Base-by-base conservation (phyloP, 306 rosid genomes). In the Carpinus fangiana region DNA sequence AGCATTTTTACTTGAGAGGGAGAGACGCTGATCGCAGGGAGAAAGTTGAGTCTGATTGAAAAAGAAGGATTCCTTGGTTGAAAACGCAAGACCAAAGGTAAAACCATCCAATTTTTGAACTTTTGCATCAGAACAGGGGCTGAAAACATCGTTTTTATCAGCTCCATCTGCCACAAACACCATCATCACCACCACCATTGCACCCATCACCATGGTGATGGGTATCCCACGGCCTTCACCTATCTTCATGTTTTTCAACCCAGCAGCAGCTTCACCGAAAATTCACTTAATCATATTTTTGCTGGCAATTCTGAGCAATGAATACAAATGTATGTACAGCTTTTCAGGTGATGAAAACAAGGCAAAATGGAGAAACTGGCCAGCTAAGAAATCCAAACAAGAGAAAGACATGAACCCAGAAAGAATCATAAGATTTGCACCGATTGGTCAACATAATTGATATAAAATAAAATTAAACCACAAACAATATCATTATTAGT, bases 81-180 rank as follows among this genome's bases (percentile, higher is more conserved):
- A 86, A 78, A 95, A 85, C 10, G 89, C 98, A 76, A 92, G 80
- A 2, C 96, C 98, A 64, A 92, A 89, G 12, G 90, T 91, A 79
- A 92, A 92, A 10, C 98, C 98, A 61, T 91, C 98, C 12, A 59
- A 80, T 84, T 54, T 92, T 86, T 84, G 92, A 69, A 95, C 80
- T 76, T 83, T 82, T 52, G 93, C 78, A 88, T 95, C 98, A 18
- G 69, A 74, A 82, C 98, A 95, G 3, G 98, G 98, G 88, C 89
- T 87, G 71, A 73, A 91, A 17, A 91, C 88, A 71, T 84, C 65
- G 47, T 95, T 95, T 81, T 89, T 85, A 80, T 92, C 91, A 2
- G 73, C 75, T 28, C 85, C 89, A 72, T 85, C 91, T 51, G 53
- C 87, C 56, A 57, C 85, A 70, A 85, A 56, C 81, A 76, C 45